Evolutionary conservation across 495 filamentous ascomycete genomes (phyloP), one percentile per base, ranked within the genome.

Genomic region (Xylaria longipes): DNA sequence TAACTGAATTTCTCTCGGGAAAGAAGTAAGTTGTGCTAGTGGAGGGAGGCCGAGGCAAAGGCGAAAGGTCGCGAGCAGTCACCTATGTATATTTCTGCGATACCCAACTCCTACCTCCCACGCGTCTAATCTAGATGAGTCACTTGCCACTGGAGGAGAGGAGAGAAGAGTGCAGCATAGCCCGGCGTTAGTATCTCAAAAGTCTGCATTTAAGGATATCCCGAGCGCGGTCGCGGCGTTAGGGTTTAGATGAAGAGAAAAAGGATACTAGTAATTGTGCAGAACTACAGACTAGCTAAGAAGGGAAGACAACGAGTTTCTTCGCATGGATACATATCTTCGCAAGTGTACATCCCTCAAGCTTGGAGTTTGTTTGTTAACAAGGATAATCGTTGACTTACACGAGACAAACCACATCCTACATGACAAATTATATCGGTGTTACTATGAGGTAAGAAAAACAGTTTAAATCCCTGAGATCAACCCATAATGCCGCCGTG

Each of bases 141-240:
- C n/a, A 52, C 48, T 8, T 22, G 9, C 11, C 8, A 56, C 5
- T 29, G 3, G 12, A 56, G 25, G 48, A 27, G 5, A 37, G 4
- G 45, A 29, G 52, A 69, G 41, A 31, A 22, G 35, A 11, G 29
- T 43, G 56, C 6, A 63, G 58, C 68, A 64, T 70, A 70, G 46
- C 45, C 31, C 25, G 46, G 58, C 68, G 58, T 56, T 56, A 31
- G 12, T 43, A 22, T 70, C 54, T 17, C 17, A 27, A 31, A 17
- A 12, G 4, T 69, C 12, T 46, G 31, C 2, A 66, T 66, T 61
- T 17, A 39, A 31, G 17, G 43, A 37, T 45, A 31, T 45, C 27
- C 39, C 3, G 9, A 61, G 29, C 31, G 15, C 37, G 50, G 25
- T 31, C n/a, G 17, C 8, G 50, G 33, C 25, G 50, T 43, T 50